Evolutionary conservation across 805 yeast genomes (phyloP), one percentile per base, ranked within the genome.

Genomic region (Candida khao-thaluensis): DNA sequence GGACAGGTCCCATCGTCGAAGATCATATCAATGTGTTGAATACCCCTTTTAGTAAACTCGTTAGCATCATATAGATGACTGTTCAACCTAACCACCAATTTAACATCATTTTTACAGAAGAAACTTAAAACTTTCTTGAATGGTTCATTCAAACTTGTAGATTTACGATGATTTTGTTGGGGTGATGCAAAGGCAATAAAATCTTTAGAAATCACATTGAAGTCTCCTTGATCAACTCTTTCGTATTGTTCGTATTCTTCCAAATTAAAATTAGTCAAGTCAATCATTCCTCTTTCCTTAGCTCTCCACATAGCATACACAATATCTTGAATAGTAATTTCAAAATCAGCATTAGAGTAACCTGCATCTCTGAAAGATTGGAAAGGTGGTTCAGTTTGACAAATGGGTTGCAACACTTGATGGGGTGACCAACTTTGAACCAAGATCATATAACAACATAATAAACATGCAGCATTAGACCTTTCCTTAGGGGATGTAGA

Each of bases 1-100:
- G 99, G 99, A 59, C 98, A 93, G 2, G 98, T 89, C 21, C 99
- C 99, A 61, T 93, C 99, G 52, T 93, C 98, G 61, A 93, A 93
- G 30, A 91, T 85, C 89, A 93, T 85, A 60, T 93, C 99, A 14
- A 91, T 71, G 60, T 93, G 99, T 53, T 84, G 82, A 49, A 93
- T 88, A 3, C 85, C 89, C 40, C 85, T 69, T 48, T 80, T 81
- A 48, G 84, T 86, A 57, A 93, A 93, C 57, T 90, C 95, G 22
- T 67, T 69, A 40, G 84, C 81, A 55, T 91, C 93, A 66, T 93
- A 93, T 33, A 93, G 71, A 52, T 87, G 96, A 1, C 96, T 87
- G 61, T 93, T 93, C 42, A 93, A 74, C 54, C 99, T 77, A 17
- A 93, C 96, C 10, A 93, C 97, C 48, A 91, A 69, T 57, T 85